Percentiles rank a stretch among this genome's conserved stretches.
These are phyloP conservation scores for Verticillium albo-atrum DNA, from an alignment of 2,329 filamentous ascomycete species.

Conservation along the genomic window DNA sequence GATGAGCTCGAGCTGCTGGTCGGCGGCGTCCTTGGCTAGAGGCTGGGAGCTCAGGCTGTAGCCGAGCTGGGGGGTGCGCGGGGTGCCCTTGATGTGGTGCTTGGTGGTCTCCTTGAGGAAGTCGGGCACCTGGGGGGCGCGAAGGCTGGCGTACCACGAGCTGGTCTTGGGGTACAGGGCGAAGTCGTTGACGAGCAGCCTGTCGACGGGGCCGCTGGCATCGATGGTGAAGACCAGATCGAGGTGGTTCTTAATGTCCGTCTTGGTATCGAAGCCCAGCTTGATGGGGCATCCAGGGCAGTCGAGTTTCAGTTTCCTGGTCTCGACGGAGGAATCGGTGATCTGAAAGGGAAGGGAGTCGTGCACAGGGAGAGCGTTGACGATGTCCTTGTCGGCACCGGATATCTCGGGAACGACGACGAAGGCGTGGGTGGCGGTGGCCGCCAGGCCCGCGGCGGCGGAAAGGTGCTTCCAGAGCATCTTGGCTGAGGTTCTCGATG, in stretches of 20 bases:
- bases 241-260: conserved; percentile 32
- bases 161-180: conserved; percentile 54
- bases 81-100: conserved; percentile 24
- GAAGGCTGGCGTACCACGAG: conserved; percentile 37
- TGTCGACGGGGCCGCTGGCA: conserved; percentile 34
- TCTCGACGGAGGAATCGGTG: conserved; percentile 25
- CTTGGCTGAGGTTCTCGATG: conserved; percentile 6
- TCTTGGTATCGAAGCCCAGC: conserved; percentile 16
- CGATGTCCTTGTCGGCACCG: conserved; percentile 34
- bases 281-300: conserved; percentile 50
- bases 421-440: conserved; percentile 35
- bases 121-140: conserved; percentile 40
- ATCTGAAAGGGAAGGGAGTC: conserved; percentile 20
- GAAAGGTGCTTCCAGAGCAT: conserved; percentile 28
- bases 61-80: conserved; percentile 34
- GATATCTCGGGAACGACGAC: conserved; percentile 48
- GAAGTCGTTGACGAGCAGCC: conserved; percentile 54
- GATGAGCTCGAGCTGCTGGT: conserved; percentile 47
- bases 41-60: conserved; percentile 41
- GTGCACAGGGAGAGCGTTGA: conserved; percentile 33
- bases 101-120: conserved; percentile 19
- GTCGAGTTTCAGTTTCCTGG: conserved; percentile 40
- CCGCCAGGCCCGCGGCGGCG: conserved; percentile 27
- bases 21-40: conserved; percentile 42
- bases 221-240: conserved; percentile 52